A percentile compares a stretch with the other conserved stretches of the same genome.
phyloP scores from a whole-genome alignment of 768 basidiomycete genomes.

The Tubosaeta sp. region DNA sequence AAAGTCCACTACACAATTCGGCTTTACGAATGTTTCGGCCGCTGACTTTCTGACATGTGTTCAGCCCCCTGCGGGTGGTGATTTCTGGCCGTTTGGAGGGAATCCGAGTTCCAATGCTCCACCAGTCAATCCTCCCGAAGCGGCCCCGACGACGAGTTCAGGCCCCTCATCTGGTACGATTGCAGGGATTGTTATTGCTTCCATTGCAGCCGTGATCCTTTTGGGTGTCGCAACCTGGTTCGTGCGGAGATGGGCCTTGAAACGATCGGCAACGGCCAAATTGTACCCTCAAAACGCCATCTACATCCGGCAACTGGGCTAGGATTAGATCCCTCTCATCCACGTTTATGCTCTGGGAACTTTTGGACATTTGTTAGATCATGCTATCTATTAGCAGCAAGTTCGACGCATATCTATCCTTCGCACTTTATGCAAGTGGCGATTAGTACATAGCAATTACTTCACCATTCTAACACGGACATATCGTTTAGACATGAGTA shows the following conservation, averaged over 20 bases:
- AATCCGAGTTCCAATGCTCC: slow-evolving; percentile 37
- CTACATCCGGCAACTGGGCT: slow-evolving; percentile 14
- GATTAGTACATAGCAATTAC: background rate
- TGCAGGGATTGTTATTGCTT: slow-evolving; percentile 49
- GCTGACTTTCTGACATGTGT: slow-evolving; percentile 64
- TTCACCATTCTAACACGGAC: background rate
- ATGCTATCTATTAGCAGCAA: background rate
- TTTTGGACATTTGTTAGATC: background rate
- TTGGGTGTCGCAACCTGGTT: slow-evolving; percentile 42
- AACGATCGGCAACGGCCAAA: slow-evolving; percentile 22
- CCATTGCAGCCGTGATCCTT: slow-evolving; percentile 42
- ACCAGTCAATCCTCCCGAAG: slow-evolving; percentile 13
- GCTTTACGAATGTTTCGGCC: slow-evolving; percentile 49
- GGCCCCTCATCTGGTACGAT: slow-evolving; percentile 26
- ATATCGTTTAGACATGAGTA: background rate
- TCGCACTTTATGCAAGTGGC: background rate
- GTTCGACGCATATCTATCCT: background rate
- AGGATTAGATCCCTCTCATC: background rate
- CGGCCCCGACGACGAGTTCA: slow-evolving; percentile 10
- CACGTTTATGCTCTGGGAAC: background rate
- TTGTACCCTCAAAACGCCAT: slow-evolving; percentile 17
- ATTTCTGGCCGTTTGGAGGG: slow-evolving; percentile 68
- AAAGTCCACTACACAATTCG: slow-evolving; percentile 43
- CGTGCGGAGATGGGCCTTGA: slow-evolving; percentile 45
- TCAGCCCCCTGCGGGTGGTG: slow-evolving; percentile 59